phyloP scores from a whole-genome alignment of 108 stramenopile genomes.

The Pseudonitzschia multistriata region DNA sequence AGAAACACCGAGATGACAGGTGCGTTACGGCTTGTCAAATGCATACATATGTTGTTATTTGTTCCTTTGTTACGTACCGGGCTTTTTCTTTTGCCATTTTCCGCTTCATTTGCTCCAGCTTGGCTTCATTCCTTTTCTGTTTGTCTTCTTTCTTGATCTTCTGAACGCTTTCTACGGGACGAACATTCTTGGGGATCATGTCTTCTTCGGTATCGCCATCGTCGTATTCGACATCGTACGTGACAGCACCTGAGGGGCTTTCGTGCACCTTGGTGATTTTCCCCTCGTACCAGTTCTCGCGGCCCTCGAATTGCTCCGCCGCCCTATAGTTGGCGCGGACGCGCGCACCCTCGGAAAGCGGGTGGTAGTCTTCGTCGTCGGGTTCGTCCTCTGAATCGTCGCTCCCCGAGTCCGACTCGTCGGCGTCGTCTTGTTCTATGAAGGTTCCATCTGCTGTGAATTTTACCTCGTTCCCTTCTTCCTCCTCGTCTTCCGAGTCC shows the following conservation, averaged over 20 bases:
- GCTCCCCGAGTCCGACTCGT: constrained; percentile 24
- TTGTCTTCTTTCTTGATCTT: constrained; percentile 55
- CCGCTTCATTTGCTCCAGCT: constrained; percentile 64
- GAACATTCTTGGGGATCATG: constrained; percentile 61
- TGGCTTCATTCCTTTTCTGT: constrained; percentile 32
- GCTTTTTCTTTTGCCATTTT: constrained; percentile 71
- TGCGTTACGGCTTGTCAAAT: background rate
- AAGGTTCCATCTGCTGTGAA: constrained; percentile 87
- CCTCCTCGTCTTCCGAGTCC: constrained; percentile 56
- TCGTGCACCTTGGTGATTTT: constrained; percentile 49
- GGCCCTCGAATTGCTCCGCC: constrained; percentile 73
- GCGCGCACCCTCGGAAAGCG: constrained; percentile 56
- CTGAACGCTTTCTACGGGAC: constrained; percentile 36
- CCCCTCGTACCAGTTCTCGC: constrained; percentile 75
- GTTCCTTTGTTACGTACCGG: constrained; percentile 50
- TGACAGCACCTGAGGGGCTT: constrained; percentile 39
- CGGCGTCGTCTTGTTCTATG: constrained; percentile 57
- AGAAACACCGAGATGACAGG: constrained; percentile 17
- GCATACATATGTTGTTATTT: background rate
- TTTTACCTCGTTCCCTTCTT: constrained; percentile 44
- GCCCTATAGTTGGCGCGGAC: constrained; percentile 78
- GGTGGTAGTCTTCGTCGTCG: constrained; percentile 14
- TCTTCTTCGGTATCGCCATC: constrained; percentile 88
- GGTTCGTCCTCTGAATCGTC: constrained; percentile 37
- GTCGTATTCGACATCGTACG: constrained; percentile 80